Base-by-base conservation (phyloP, 768 basidiomycete genomes). In the Boletus fagicola region DNA sequence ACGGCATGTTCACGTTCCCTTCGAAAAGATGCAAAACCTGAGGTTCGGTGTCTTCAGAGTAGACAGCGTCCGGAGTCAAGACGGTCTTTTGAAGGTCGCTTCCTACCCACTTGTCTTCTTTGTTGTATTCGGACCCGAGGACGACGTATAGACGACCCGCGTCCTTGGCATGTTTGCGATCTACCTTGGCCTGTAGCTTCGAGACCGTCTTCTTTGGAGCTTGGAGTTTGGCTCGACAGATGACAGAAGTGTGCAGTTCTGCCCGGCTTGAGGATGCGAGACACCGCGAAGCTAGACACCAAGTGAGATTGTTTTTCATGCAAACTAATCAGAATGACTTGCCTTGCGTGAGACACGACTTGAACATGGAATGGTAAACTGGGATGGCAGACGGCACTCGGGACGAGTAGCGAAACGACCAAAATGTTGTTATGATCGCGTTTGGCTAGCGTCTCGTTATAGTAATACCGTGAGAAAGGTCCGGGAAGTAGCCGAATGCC, bases 1-100 rank as follows among this genome's bases (percentile, higher is more conserved):
- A 64, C 1, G 92, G 87, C 40, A 86, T 54, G 2, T 74, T 54
- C 4, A 87, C 72, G 3, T 69, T 63, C 0, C 77, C 80, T 13
- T 78, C 65, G 7, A 71, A 54, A 26, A 72, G 62, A 22, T 67
- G 22, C 7, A 73, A 60, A 9, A 73, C 61, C 57, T 35, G 69
- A 60, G 49, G 63, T 56, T 33, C 69, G 55, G 57, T 43, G 43
- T 59, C 53, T 59, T 59, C 31, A 43, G 65, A 56, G 57, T 65
- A 36, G 50, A 87, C 72, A n/a, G 74, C 75, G 18, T 80, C 75
- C 44, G 82, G 77, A 56, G 84, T 77, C 51, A 92, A 76, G 64
- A 91, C 74, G 54, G 83, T 71, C 62, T 79, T 79, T 43, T 84
- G 83, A 46, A 95, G 83, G 71, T 85, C 80, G 69, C 84, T 84